A percentile compares a stretch with the other conserved stretches of the same genome.
Evolutionary conservation across 352 stramenopile genomes (phyloP).

Genomic region (Saprolegnia parasitica): DNA sequence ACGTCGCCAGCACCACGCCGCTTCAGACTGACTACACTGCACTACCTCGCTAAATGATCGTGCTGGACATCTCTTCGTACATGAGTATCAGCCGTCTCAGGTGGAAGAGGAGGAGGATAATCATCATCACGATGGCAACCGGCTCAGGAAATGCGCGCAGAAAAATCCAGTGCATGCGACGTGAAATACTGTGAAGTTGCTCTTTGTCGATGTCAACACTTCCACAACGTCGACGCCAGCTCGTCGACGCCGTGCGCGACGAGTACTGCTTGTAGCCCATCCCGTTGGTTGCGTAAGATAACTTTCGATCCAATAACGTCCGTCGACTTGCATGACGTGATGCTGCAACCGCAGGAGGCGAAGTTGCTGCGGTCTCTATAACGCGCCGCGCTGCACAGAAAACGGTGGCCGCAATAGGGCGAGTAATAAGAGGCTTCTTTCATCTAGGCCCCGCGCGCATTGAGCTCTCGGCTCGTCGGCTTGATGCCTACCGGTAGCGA

Average conservation of each 20-base stretch:
- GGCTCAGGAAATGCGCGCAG: neutral
- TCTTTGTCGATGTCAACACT: neutral
- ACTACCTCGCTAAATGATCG: no score
- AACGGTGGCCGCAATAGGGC: neutral
- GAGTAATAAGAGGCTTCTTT: neutral
- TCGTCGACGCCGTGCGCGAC: no score
- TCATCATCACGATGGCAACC: neutral
- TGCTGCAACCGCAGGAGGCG: neutral
- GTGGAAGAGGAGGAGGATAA: no score
- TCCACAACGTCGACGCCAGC: neutral
- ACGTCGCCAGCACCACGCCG: no score
- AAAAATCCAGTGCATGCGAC: slow-evolving; percentile 10
- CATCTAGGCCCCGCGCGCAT: neutral
- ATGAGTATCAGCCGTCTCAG: no score
- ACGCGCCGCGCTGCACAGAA: neutral
- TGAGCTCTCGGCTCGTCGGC: no score
- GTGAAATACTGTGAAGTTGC: neutral
- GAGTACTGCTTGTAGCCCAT: no score
- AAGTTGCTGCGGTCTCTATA: neutral
- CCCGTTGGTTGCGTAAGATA: no score
- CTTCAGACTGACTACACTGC: no score
- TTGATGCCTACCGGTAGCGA: no score
- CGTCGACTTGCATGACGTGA: neutral
- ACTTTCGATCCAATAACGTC: no score
- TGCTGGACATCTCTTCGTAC: no score